These are phyloP conservation scores for Cryptococcus maquisensis DNA, from an alignment of 1,284 basidiomycete species.

Conservation along the genomic window DNA sequence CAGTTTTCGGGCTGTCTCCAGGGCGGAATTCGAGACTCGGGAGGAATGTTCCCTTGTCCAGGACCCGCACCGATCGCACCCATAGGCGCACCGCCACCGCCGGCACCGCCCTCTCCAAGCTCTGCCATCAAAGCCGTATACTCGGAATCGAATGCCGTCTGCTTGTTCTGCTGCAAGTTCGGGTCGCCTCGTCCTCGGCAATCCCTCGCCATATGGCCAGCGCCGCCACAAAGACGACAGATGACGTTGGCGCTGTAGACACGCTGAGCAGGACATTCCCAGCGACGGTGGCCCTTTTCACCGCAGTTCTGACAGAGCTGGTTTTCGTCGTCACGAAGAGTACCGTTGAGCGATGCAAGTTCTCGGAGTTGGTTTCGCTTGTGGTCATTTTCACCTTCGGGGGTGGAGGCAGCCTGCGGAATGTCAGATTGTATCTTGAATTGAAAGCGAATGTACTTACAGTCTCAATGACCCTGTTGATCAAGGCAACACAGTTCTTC, in stretches of 20 bases:
- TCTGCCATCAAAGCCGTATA: constrained; percentile 97
- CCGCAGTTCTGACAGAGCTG: constrained; percentile 99
- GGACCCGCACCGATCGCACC: constrained; percentile 32
- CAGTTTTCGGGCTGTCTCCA: constrained; percentile 53
- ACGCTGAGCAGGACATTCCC: constrained; percentile 92
- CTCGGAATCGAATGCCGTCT: constrained; percentile 79
- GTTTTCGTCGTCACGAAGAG: constrained; percentile 98
- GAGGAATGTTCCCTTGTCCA: constrained; percentile 9
- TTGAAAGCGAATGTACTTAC: constrained; percentile 53
- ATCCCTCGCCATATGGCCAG: constrained; percentile 93
- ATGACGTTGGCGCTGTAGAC: constrained; percentile 98
- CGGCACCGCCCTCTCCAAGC: constrained; percentile 69
- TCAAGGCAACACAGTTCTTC: constrained; percentile 81
- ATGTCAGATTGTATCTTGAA: background rate
- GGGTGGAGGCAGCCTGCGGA: constrained; percentile 86
- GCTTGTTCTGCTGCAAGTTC: constrained; percentile 48
- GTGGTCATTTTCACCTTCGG: constrained; percentile 99
- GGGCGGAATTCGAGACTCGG: constrained; percentile 47
- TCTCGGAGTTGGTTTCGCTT: constrained; percentile 98
- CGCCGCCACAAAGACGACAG: constrained; percentile 90
- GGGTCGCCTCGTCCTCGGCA: constrained; percentile 62
- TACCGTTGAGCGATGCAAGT: constrained; percentile 95
- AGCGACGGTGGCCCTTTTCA: constrained; percentile 78
- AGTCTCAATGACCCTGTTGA: constrained; percentile 97
- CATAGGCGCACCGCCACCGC: constrained; percentile 45